phyloP scores from a whole-genome alignment of 164 flowering plant species.

The Akebia trifoliata region DNA sequence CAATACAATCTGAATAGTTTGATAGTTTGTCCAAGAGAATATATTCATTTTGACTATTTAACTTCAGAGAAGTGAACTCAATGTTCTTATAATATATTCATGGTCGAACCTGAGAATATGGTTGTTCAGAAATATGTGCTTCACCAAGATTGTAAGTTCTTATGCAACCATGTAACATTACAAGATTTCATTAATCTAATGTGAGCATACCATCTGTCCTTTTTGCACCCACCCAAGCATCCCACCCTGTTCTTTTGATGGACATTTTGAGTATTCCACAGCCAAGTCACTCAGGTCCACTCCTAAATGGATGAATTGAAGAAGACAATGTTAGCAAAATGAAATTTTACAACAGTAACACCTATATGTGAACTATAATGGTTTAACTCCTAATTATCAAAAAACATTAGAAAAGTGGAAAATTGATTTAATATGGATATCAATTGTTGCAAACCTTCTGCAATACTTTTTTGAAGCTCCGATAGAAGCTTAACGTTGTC shows the following conservation, averaged over 20 bases:
- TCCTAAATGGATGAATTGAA: constrained; percentile 38
- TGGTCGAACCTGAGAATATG: too few species aligned
- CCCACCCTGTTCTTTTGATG: constrained; percentile 83
- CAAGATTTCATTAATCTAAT: constrained; percentile 3
- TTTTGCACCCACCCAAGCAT: constrained; percentile 93
- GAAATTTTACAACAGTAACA: constrained; percentile 5
- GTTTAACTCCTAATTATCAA: background rate
- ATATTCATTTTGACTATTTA: too few species aligned
- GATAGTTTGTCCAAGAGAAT: too few species aligned
- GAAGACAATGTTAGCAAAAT: background rate
- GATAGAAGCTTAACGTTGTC: constrained; percentile 56
- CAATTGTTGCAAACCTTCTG: constrained; percentile 39
- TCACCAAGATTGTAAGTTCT: background rate
- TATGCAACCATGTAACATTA: background rate
- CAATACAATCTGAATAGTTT: too few species aligned
- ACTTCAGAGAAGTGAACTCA: too few species aligned
- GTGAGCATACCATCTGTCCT: constrained; percentile 80
- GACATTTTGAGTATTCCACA: constrained; percentile 72
- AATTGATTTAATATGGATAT: background rate
- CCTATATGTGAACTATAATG: background rate
- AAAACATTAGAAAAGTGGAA: too few species aligned
- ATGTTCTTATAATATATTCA: too few species aligned
- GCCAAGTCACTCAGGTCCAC: constrained; percentile 88
- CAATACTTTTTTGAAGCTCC: constrained; percentile 55
- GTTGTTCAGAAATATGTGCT: too few species aligned